Percentiles rank a stretch among this genome's conserved stretches.
Conservation (phyloP, 1,139 yeast genomes). For the Taphrina communis region DNA sequence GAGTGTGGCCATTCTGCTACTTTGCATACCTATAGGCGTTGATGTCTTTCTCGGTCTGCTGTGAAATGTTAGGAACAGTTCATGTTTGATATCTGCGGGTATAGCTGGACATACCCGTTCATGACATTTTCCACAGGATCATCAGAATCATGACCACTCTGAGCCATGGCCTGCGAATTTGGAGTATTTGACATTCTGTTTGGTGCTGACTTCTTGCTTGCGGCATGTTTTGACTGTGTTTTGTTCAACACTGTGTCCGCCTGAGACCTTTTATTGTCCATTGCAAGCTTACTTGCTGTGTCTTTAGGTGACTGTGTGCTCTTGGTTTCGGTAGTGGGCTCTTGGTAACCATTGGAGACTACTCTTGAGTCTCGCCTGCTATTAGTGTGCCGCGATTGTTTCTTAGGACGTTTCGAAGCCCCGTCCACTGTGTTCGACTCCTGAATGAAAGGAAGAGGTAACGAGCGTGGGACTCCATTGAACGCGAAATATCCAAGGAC, state of each 20-base stretch:
- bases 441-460: constrained; percentile 4
- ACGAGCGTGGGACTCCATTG: constrained; percentile 15
- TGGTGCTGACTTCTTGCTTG: background rate
- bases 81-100: background rate
- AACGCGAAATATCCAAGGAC: constrained; percentile 23
- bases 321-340: background rate
- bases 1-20: background rate
- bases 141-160: constrained; percentile 6
- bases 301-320: background rate
- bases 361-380: background rate
- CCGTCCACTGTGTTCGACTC: background rate
- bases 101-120: constrained; percentile 17
- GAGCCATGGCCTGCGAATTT: background rate
- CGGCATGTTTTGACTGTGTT: background rate
- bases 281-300: constrained; percentile 3
- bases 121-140: constrained; percentile 29
- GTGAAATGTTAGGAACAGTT: background rate
- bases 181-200: background rate
- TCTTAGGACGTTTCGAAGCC: background rate
- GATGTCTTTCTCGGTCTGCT: constrained; percentile 33
- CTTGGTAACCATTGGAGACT: background rate
- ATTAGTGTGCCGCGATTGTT: background rate
- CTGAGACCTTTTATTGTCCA: background rate
- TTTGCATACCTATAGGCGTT: constrained; percentile 23
- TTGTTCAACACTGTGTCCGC: background rate